Evolutionary conservation across 2,329 filamentous ascomycete species (phyloP), one percentile per base, ranked within the genome.

Genomic region (Teratosphaeria gauchensis): DNA sequence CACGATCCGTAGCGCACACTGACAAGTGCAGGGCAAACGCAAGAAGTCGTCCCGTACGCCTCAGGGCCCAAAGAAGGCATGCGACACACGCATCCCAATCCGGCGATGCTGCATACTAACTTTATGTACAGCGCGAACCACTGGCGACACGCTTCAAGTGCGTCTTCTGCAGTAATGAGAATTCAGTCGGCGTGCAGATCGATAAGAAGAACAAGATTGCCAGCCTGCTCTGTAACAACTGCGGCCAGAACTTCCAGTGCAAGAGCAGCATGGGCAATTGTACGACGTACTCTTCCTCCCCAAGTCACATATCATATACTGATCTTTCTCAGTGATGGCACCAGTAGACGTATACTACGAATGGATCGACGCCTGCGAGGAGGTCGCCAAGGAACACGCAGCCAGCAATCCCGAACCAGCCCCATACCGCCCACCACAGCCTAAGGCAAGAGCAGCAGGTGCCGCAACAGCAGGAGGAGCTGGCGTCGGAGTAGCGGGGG

Each of bases 121-220:
- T 35, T 1, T 52, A 12, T n/a, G 12, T 28, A 53, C 63, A 71
- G 68, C 69, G 82, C 72, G 88, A 92, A 67, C 83, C 85, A 48
- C 81, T 94, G 19, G 82, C 87, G 3, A 92, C 89, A 2, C 84
- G 84, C n/a, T 99, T 99, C 75, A 90, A 92, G 59, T 99, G 94
- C 73, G 85, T 99, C 53, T 99, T 99, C 77, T 99, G 94, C 81
- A 97, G 96, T 74, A 92, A 97, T 76, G 94, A 97, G 72, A 94
- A 90, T 65, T 90, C 92, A 0, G 89, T 99, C 56, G 82, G 84
- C 31, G 89, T 96, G 65, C 94, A 95, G 75, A 82, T 99, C 55
- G 91, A 99, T 73, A 96, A 95, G 80, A 97, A 97, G 73, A 80
- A 85, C 31, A 90, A 90, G 56, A 82, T 96, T 42, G 94, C 92